phyloP scores from a whole-genome alignment of 345 rosid genomes.

The Citrus sp. region DNA sequence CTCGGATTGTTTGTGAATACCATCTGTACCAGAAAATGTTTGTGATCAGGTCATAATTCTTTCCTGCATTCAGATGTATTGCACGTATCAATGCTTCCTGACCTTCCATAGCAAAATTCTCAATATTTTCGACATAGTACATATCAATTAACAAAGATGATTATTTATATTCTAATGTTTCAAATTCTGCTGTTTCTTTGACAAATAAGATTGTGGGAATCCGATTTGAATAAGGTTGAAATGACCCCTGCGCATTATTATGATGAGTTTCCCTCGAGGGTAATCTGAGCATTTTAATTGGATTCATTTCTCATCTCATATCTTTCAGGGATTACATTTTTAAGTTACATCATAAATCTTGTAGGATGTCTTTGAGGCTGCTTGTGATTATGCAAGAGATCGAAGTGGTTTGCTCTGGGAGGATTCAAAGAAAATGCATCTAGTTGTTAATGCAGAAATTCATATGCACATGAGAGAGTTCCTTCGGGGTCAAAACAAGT shows the following conservation, averaged over 20 bases:
- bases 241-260: slow-evolving; percentile 67
- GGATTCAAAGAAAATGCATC: slow-evolving; percentile 82
- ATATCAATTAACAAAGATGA: background rate
- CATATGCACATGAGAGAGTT: slow-evolving; percentile 79
- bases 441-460: slow-evolving; percentile 74
- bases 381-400: slow-evolving; percentile 72
- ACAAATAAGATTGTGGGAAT: slow-evolving; percentile 95
- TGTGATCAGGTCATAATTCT: slow-evolving; percentile 57
- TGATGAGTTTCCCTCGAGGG: slow-evolving; percentile 86
- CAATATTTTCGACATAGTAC: background rate
- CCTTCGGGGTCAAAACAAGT: slow-evolving; percentile 61
- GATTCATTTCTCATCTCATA: background rate
- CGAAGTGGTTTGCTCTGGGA: slow-evolving; percentile 84
- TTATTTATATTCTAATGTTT: background rate
- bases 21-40: too few relatives aligned
- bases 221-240: slow-evolving; percentile 88
- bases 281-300: slow-evolving; percentile 25
- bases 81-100: background rate
- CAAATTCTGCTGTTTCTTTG: slow-evolving; percentile 1
- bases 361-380: slow-evolving; percentile 83
- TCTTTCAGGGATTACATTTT: background rate
- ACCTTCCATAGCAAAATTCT: background rate
- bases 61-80: background rate
- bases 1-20: too few relatives aligned
- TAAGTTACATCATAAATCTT: background rate